Evolutionary conservation across 108 stramenopile genomes (phyloP).

Genomic region (Conticribra guillardii): DNA sequence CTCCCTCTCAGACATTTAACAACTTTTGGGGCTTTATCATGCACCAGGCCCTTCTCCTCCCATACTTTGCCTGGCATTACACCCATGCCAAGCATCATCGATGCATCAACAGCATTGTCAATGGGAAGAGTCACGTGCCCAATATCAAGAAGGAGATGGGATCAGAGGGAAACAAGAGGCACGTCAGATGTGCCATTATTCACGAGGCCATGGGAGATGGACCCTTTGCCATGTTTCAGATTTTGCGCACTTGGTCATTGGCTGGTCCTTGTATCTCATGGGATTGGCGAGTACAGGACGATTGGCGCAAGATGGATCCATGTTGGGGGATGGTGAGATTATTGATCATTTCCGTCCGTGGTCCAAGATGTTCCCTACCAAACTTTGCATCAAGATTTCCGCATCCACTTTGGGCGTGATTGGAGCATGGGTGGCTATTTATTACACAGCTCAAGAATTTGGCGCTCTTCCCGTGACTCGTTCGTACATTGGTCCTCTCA

Average conservation of each 20-base stretch:
- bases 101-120: slow-evolving; percentile 94
- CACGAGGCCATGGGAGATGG: slow-evolving; percentile 92
- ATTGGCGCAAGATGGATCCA: slow-evolving; percentile 69
- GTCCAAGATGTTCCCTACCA: slow-evolving; percentile 91
- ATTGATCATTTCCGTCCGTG: slow-evolving; percentile 89
- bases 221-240: slow-evolving; percentile 88
- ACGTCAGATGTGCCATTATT: slow-evolving; percentile 70
- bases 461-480: slow-evolving; percentile 83
- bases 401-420: slow-evolving; percentile 80
- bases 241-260: slow-evolving; percentile 86
- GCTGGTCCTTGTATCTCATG: slow-evolving; percentile 90
- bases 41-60: slow-evolving; percentile 97
- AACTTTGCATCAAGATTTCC: slow-evolving; percentile 80
- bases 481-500: slow-evolving; percentile 95
- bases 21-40: slow-evolving; percentile 94
- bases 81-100: slow-evolving; percentile 99
- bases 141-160: slow-evolving; percentile 79
- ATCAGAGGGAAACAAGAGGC: slow-evolving; percentile 62
- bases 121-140: slow-evolving; percentile 94
- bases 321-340: slow-evolving; percentile 58
- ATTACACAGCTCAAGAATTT: slow-evolving; percentile 47
- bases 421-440: slow-evolving; percentile 51
- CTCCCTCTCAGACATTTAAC: slow-evolving; percentile 90
- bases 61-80: slow-evolving; percentile 99
- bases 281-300: slow-evolving; percentile 87